Evolutionary conservation across 768 basidiomycete genomes (phyloP), one percentile per base, ranked within the genome.

Genomic region (Tylopilus subfusipes): DNA sequence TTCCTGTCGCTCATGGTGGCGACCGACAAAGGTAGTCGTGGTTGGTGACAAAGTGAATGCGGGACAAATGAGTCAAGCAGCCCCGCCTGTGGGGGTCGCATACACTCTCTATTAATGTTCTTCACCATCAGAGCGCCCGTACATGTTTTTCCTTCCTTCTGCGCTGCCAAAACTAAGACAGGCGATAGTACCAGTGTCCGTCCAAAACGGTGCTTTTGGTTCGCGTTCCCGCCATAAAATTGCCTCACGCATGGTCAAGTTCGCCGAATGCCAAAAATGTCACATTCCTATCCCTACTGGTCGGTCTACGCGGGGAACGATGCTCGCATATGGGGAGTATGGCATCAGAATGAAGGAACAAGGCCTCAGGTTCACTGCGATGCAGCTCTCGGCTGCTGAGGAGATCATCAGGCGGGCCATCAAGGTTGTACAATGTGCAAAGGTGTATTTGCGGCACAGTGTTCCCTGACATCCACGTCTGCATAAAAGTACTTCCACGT

Each of bases 381-480:
- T 96, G 71, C 93, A 96, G 75, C 82, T 99, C 18, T 80, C 83
- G 50, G 85, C 89, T 0, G 91, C 88, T 0, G 86, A 93, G 72
- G 90, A 92, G 52, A 87, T 93, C 42, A 84, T 98, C 54, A 86
- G 89, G 76, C 80, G 90, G 64, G 94, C 93, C 68, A 78, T 97
- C 56, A 98, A 97, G 73, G 69, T 82, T 11, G 78, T 98, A 42
- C 97, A 98, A 67, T 93, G 95, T 7, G 79, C 83, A 33, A 90
- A 93, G 72, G 83, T 93, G 40, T 94, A 81, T 68, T 65, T 96
- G 71, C 79, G 95, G 48, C n/a, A n/a, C n/a, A n/a, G 87, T 98
- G 39, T 98, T 98, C 74, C 96, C 97, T 5, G 94, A 98, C 73
- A 86, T 97, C 55, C 94, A 94, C 3, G 94, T 99, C 55, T 97